Percentiles rank a stretch among this genome's conserved stretches.
phyloP scores from a whole-genome alignment of 2,329 filamentous ascomycete species.

The Rachicladosporium sp. region DNA sequence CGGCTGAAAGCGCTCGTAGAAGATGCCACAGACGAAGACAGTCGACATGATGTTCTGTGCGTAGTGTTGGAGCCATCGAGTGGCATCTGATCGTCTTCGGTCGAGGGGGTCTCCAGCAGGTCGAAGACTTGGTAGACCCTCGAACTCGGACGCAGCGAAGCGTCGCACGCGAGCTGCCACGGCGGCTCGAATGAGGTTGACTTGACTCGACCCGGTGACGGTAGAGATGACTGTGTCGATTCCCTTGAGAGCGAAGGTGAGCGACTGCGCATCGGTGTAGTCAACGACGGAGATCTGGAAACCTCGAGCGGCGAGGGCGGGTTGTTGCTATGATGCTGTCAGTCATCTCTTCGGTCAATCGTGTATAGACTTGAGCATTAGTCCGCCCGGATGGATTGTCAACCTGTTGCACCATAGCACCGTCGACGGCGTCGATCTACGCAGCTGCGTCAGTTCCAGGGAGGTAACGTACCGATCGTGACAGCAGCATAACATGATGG shows the following conservation, averaged over 20 bases:
- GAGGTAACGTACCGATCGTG: constrained; percentile 42
- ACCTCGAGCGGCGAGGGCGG: constrained; percentile 41
- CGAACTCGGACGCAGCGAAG: constrained; percentile 67
- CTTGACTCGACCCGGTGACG: constrained; percentile 52
- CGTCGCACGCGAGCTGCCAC: constrained; percentile 50
- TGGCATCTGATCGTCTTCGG: constrained; percentile 45
- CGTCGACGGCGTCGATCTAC: neutral
- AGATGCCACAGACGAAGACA: constrained; percentile 59
- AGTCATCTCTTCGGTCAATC: constrained; percentile 2
- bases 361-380: neutral
- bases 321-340: constrained; percentile 35
- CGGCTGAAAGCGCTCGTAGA: constrained; percentile 63
- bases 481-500: constrained; percentile 59
- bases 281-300: constrained; percentile 60
- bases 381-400: too few species aligned
- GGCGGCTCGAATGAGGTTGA: constrained; percentile 61
- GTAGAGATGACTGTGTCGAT: constrained; percentile 67
- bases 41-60: constrained; percentile 51
- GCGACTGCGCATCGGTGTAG: constrained; percentile 46
- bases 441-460: neutral
- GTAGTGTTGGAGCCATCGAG: constrained; percentile 45
- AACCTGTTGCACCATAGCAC: too few species aligned
- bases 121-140: constrained; percentile 48
- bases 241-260: constrained; percentile 56
- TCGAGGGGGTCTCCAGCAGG: constrained; percentile 48